Evolutionary conservation across 495 filamentous ascomycete genomes (phyloP).

Genomic region (Trypethelium eluteriae): DNA sequence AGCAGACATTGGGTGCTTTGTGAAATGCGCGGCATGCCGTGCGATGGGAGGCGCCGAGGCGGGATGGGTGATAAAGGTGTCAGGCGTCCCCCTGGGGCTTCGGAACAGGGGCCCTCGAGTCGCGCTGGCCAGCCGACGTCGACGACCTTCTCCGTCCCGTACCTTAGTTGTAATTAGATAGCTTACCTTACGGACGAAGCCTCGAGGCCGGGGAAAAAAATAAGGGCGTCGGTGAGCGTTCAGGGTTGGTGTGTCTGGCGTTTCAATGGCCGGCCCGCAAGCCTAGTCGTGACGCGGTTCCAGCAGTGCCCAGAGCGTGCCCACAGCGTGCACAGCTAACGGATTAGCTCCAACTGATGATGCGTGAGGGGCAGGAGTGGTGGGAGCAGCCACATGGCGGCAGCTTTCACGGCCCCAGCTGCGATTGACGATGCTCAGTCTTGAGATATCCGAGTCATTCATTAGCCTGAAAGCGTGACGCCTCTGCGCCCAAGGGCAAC

Average conservation of each 20-base stretch:
- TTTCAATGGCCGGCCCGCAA: constrained; percentile 1
- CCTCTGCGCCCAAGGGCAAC: background rate
- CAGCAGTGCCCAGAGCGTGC: constrained; percentile 1
- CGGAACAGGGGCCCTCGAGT: background rate
- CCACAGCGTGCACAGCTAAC: background rate
- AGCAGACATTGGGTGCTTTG: background rate
- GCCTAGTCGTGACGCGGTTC: constrained; percentile 10
- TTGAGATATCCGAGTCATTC: constrained; percentile 5
- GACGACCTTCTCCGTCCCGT: too few relatives aligned
- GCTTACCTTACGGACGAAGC: background rate
- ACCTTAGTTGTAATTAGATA: too few relatives aligned
- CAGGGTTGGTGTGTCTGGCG: background rate
- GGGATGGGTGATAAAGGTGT: background rate
- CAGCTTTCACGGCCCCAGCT: background rate
- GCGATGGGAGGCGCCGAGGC: constrained; percentile 3
- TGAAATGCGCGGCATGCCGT: background rate
- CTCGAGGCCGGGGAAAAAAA: background rate
- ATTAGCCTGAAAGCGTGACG: background rate
- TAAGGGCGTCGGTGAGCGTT: background rate
- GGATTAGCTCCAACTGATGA: background rate
- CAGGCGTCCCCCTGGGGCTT: background rate
- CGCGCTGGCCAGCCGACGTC: too few relatives aligned
- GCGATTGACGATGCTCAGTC: background rate
- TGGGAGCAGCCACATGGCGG: constrained; percentile 8
- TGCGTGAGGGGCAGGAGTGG: background rate